These are phyloP conservation scores for Helenozyma baotianmanensis DNA, from an alignment of 805 yeast genomes.

Conservation along the genomic window DNA sequence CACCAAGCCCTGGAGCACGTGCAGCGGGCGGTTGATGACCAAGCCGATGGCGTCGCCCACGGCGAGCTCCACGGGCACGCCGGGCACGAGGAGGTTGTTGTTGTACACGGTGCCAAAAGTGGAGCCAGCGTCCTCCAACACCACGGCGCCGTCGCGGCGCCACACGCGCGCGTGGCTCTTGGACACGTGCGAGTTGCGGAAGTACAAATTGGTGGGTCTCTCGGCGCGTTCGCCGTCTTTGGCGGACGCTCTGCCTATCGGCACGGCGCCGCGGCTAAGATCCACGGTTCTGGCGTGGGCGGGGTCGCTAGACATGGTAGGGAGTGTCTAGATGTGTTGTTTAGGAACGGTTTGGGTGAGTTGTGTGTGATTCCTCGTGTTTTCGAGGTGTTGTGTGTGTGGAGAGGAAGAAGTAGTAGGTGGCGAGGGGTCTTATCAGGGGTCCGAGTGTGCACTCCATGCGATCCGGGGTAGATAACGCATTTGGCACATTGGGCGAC, in stretches of 20 bases:
- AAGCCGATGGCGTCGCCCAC: conserved; percentile 32
- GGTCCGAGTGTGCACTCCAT: too few species aligned
- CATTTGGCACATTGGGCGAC: too few species aligned
- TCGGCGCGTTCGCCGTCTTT: conserved; percentile 24
- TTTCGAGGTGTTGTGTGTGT: too few species aligned
- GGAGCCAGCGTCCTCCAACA: conserved; percentile 27
- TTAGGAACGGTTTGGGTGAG: too few species aligned
- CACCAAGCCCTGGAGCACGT: conserved; percentile 3
- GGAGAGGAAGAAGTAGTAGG: too few species aligned
- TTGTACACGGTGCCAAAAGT: conserved; percentile 38
- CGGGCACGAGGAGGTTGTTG: conserved; percentile 21
- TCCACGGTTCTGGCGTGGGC: conserved; percentile 2
- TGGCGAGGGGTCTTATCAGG: too few species aligned
- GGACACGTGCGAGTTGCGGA: conserved; percentile 33
- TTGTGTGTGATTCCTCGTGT: too few species aligned
- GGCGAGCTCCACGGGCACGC: conserved; percentile 4
- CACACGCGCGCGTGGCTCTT: conserved; percentile 32
- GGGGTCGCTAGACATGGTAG: background rate
- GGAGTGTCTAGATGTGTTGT: too few species aligned
- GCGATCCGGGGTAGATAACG: too few species aligned
- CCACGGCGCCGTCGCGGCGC: conserved; percentile 16
- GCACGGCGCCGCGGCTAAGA: conserved; percentile 5
- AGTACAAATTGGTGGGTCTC: conserved; percentile 25
- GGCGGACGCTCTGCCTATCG: conserved; percentile 27
- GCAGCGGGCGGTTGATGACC: conserved; percentile 29